Conservation (phyloP, 2,329 filamentous ascomycete species). For the Bipolaris bicolor region DNA sequence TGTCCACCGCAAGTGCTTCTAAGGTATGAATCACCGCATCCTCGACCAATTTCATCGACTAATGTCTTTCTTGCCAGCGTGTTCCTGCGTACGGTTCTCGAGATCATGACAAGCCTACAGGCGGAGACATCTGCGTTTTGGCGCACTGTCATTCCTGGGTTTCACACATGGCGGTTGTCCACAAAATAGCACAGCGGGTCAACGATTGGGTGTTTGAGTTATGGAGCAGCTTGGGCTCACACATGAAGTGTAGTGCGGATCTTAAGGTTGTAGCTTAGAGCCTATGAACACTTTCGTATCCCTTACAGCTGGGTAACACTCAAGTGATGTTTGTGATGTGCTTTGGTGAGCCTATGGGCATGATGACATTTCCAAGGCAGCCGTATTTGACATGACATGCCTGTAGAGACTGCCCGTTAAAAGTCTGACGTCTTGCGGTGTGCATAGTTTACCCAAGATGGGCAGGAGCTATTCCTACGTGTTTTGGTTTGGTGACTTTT, state of each 20-base stretch:
- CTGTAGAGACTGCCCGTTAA: neutral
- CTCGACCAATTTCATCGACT: constrained; percentile 23
- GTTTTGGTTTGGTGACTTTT: neutral
- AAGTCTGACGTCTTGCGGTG: neutral
- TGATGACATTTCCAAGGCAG: neutral
- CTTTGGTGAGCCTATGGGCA: neutral
- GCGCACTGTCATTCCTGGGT: constrained; percentile 45
- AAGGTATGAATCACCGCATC: constrained; percentile 64
- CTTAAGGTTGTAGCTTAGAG: constrained; percentile 51
- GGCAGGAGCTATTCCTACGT: neutral
- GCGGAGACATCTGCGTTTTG: constrained; percentile 45
- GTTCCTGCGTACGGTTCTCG: constrained; percentile 44
- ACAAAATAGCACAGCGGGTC: constrained; percentile 49
- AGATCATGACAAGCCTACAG: constrained; percentile 48
- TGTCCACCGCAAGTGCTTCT: constrained; percentile 99
- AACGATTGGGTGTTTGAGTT: constrained; percentile 47
- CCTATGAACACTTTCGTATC: constrained; percentile 44
- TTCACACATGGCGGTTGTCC: constrained; percentile 46
- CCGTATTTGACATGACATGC: neutral
- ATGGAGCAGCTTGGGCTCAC: constrained; percentile 46
- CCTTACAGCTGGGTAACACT: constrained; percentile 15
- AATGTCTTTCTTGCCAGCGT: constrained; percentile 38
- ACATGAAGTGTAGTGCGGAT: constrained; percentile 41
- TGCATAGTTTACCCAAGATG: neutral
- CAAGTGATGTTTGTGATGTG: neutral